phyloP scores from a whole-genome alignment of 345 rosid genomes.

The Ceriops zippeliana region DNA sequence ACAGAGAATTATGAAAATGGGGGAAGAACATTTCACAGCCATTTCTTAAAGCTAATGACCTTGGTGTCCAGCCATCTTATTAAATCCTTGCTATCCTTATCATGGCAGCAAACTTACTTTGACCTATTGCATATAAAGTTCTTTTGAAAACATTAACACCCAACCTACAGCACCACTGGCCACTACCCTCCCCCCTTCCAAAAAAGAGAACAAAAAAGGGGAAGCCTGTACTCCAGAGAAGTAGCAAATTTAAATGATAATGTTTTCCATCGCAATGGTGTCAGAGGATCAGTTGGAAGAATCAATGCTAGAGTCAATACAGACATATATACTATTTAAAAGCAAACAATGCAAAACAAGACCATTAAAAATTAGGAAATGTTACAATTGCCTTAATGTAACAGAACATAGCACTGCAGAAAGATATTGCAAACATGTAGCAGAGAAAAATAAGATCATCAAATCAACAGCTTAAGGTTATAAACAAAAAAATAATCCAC shows the following conservation, averaged over 20 bases:
- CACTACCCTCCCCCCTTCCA: too few species aligned
- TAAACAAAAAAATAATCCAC: neutral
- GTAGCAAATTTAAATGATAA: neutral
- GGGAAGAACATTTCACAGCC: constrained; percentile 4
- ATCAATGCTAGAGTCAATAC: neutral
- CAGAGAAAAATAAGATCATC: neutral
- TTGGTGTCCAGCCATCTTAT: constrained; percentile 4
- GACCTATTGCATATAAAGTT: constrained; percentile 2
- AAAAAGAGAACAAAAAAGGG: neutral
- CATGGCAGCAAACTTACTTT: neutral
- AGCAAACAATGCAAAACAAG: neutral
- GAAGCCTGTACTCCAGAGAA: neutral
- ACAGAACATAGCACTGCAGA: neutral
- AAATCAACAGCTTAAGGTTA: neutral
- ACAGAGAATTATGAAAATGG: constrained; percentile 9
- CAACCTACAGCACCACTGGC: too few species aligned
- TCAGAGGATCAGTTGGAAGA: neutral
- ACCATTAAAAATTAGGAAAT: neutral
- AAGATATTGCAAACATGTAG: neutral
- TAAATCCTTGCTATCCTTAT: neutral
- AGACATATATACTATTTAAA: neutral
- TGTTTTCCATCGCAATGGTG: neutral
- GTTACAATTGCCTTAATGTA: neutral
- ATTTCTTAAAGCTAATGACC: constrained; percentile 9
- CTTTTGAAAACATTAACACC: neutral